phyloP scores from a whole-genome alignment of 768 basidiomycete species.

The Termitomyces heimii region DNA sequence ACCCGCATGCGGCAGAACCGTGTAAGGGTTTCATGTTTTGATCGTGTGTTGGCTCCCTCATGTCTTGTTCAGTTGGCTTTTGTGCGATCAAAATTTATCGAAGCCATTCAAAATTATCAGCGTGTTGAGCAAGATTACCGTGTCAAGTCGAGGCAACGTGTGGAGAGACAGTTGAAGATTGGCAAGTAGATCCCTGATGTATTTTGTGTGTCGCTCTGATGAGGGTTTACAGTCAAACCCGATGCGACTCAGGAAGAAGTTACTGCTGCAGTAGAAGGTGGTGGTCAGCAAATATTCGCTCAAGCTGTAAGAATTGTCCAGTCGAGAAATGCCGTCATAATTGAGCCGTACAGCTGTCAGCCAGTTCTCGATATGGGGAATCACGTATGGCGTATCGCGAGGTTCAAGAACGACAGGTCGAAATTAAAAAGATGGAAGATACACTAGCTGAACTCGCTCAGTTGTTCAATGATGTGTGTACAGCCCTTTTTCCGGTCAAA shows the following conservation, averaged over 20 bases:
- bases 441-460: conserved; percentile 88
- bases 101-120: conserved; percentile 75
- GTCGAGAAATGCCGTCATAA: not conserved
- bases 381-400: conserved; percentile 79
- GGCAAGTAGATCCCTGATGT: conserved; percentile 31
- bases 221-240: conserved; percentile 59
- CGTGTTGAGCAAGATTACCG: conserved; percentile 68
- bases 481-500: not conserved
- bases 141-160: conserved; percentile 54
- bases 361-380: conserved; percentile 78
- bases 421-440: conserved; percentile 78
- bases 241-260: conserved; percentile 82
- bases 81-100: conserved; percentile 65
- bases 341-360: conserved; percentile 46
- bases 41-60: not conserved
- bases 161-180: conserved; percentile 75
- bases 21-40: conserved; percentile 17
- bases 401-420: conserved; percentile 84
- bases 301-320: conserved; percentile 46
- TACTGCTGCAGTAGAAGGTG: conserved; percentile 60
- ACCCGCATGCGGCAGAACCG: conserved; percentile 32
- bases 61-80: conserved; percentile 41
- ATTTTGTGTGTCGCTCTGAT: not conserved
- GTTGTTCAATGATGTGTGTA: conserved; percentile 73
- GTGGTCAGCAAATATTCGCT: conserved; percentile 68